Percentiles rank a stretch among this genome's conserved stretches.
Conservation (phyloP, 2,329 filamentous ascomycete genomes). For the Cladosporium sp. region DNA sequence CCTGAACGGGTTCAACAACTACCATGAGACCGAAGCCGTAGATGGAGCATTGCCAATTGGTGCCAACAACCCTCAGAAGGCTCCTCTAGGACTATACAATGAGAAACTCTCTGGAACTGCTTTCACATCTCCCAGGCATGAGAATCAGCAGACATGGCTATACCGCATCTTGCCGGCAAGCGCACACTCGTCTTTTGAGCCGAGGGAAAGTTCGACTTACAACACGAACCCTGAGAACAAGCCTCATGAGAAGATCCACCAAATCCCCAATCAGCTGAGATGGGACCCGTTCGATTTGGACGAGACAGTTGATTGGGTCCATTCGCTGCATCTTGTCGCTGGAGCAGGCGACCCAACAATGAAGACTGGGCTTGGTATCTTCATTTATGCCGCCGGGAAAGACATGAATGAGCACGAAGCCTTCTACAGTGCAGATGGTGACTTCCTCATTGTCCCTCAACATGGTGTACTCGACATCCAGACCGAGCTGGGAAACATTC, state of each 20-base stretch:
- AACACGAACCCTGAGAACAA: conserved; percentile 54
- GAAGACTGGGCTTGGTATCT: conserved; percentile 78
- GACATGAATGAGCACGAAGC: conserved; percentile 74
- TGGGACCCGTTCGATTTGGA: conserved; percentile 80
- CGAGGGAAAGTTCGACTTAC: conserved; percentile 51
- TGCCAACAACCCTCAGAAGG: conserved; percentile 81
- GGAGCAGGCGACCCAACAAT: conserved; percentile 77
- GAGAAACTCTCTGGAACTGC: conserved; percentile 67
- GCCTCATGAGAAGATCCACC: conserved; percentile 62
- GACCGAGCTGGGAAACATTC: conserved; percentile 66
- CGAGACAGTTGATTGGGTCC: conserved; percentile 67
- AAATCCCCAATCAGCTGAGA: conserved; percentile 78
- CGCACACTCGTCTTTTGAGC: conserved; percentile 58
- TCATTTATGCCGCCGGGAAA: conserved; percentile 76
- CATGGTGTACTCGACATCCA: conserved; percentile 67
- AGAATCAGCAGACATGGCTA: conserved; percentile 62
- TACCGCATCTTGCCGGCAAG: conserved; percentile 61
- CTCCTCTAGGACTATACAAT: conserved; percentile 75
- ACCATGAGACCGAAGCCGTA: conserved; percentile 80
- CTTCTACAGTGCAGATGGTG: conserved; percentile 79
- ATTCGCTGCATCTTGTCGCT: conserved; percentile 70
- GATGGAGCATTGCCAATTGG: conserved; percentile 72
- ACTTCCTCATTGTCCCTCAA: conserved; percentile 67
- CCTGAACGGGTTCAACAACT: conserved; percentile 74
- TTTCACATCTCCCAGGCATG: conserved; percentile 59